Conservation (phyloP, 768 basidiomycete species). For the Termitomyces sp. region DNA sequence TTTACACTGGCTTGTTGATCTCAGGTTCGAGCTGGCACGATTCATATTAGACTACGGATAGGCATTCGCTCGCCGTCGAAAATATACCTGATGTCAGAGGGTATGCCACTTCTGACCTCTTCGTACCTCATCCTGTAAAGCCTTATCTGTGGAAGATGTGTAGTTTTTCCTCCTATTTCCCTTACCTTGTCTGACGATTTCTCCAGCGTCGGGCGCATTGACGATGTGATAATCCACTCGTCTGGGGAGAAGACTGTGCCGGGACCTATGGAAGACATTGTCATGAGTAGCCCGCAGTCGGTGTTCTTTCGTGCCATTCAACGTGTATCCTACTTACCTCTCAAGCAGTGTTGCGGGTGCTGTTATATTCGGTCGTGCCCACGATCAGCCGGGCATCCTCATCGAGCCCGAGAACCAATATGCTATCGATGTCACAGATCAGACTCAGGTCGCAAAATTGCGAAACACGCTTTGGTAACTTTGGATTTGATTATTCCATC, state of each 20-base stretch:
- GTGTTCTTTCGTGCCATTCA: slow-evolving; percentile 5
- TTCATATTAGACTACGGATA: slow-evolving; percentile 19
- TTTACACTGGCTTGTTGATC: background rate
- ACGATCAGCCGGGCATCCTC: slow-evolving; percentile 21
- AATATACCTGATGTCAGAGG: slow-evolving; percentile 31
- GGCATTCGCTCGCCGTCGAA: slow-evolving; percentile 22
- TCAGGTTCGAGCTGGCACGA: background rate
- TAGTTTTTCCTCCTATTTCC: background rate
- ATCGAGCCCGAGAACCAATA: slow-evolving; percentile 17
- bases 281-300: no score
- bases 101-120: slow-evolving; percentile 34
- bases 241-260: no score
- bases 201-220: slow-evolving; percentile 13
- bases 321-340: background rate
- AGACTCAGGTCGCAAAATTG: slow-evolving; percentile 18
- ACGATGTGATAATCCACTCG: no score
- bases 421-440: slow-evolving; percentile 18
- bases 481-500: no score
- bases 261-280: no score
- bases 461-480: slow-evolving; percentile 29
- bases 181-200: background rate
- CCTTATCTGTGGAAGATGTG: slow-evolving; percentile 31
- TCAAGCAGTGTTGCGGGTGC: slow-evolving; percentile 14
- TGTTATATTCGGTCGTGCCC: slow-evolving; percentile 35
- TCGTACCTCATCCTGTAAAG: slow-evolving; percentile 30